phyloP scores from a whole-genome alignment of 768 basidiomycete species.

The Podaxis rugospora region DNA sequence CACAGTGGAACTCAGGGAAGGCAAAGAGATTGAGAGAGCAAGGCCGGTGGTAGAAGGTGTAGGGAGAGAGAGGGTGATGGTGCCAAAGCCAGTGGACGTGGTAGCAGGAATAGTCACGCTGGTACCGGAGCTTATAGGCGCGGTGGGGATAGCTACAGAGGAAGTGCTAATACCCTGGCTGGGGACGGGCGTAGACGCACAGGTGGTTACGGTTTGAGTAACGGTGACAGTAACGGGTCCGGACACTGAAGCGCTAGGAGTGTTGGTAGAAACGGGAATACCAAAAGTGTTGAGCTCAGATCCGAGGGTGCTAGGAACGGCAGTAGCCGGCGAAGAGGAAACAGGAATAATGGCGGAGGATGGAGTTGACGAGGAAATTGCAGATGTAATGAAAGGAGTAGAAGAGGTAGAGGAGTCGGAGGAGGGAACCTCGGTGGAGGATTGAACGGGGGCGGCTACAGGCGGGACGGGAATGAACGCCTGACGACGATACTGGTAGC shows the following conservation, averaged over 20 bases:
- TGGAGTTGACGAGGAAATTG: slow-evolving; percentile 6
- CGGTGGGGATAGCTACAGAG: slow-evolving; percentile 2
- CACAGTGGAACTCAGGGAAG: neutral
- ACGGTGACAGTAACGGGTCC: slow-evolving; percentile 33
- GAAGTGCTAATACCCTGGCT: neutral
- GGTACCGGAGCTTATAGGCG: neutral
- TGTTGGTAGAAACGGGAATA: neutral
- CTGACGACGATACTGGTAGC: slow-evolving; percentile 13
- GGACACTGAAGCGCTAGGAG: slow-evolving; percentile 12
- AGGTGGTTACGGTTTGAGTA: slow-evolving; percentile 11
- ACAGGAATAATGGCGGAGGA: slow-evolving; percentile 10
- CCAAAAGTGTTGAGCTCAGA: neutral
- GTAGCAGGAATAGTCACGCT: neutral
- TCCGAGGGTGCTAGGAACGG: slow-evolving; percentile 12
- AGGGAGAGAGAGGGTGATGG: neutral
- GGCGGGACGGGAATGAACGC: slow-evolving; percentile 14
- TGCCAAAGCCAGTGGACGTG: neutral
- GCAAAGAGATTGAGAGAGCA: neutral
- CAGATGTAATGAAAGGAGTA: slow-evolving; percentile 7
- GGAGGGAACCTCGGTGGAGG: neutral
- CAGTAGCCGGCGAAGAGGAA: slow-evolving; percentile 10
- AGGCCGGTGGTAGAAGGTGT: slow-evolving; percentile 1
- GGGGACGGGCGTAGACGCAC: neutral
- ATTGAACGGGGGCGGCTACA: neutral
- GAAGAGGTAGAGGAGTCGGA: neutral